phyloP scores from a whole-genome alignment of 2,329 filamentous ascomycete species.

The Penicillium polonicum region DNA sequence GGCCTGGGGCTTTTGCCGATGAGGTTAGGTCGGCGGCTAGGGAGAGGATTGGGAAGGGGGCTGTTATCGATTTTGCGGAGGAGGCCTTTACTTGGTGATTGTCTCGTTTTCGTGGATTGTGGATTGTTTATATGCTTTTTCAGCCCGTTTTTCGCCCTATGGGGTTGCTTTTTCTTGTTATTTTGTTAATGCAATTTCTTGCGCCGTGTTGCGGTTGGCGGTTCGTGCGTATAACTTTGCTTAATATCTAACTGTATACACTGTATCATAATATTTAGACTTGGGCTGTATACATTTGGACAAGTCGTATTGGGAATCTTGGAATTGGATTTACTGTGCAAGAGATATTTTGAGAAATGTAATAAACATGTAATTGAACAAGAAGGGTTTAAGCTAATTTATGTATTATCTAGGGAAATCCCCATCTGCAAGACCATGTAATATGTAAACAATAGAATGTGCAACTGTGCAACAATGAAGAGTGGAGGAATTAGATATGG shows the following conservation, averaged over 20 bases:
- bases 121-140: neutral
- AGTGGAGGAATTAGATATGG: neutral
- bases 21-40: slow-evolving; percentile 57
- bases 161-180: neutral
- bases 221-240: neutral
- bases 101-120: neutral
- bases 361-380: neutral
- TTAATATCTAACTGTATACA: neutral
- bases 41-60: slow-evolving; percentile 51
- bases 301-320: neutral
- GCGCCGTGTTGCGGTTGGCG: neutral
- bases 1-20: slow-evolving; percentile 63
- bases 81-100: slow-evolving; percentile 64
- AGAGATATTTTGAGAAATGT: neutral
- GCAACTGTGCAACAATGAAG: neutral
- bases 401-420: slow-evolving; percentile 1
- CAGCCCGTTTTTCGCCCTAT: neutral
- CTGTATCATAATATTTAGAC: neutral
- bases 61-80: slow-evolving; percentile 61
- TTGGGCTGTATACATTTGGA: neutral
- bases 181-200: neutral
- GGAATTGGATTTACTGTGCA: neutral
- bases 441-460: neutral
- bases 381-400: neutral
- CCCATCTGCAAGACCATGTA: neutral